Evolutionary conservation across 148 eudicot species (phyloP).

Genomic region (Selenicereus undatus): DNA sequence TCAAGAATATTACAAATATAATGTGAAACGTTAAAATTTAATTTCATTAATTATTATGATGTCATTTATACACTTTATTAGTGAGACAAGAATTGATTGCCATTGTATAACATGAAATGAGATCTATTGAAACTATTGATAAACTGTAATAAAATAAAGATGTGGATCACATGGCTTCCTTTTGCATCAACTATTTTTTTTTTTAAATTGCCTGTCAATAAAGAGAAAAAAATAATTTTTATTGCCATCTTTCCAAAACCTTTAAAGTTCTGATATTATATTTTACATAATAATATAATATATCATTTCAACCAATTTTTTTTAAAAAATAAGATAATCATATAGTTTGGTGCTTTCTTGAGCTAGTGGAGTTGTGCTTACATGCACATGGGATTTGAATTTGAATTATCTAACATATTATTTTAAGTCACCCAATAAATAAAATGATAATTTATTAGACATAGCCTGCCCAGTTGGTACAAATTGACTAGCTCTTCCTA

Average conservation of each 20-base stretch:
- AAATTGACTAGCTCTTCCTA: not conserved
- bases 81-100: too few relatives aligned
- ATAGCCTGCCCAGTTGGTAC: not conserved
- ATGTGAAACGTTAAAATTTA: too few relatives aligned
- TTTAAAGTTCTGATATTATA: too few relatives aligned
- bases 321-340: not conserved
- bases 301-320: not conserved
- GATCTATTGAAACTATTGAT: not conserved
- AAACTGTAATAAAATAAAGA: too few relatives aligned
- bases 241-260: too few relatives aligned
- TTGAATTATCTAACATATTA: slow-evolving; percentile 8
- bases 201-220: too few relatives aligned
- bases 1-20: too few relatives aligned
- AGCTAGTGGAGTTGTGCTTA: slow-evolving; percentile 16
- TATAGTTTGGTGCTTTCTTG: not conserved
- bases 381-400: slow-evolving; percentile 13
- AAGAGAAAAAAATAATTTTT: too few relatives aligned
- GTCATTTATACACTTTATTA: too few relatives aligned
- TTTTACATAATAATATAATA: too few relatives aligned
- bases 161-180: not conserved
- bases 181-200: too few relatives aligned
- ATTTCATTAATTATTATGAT: too few relatives aligned
- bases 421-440: slow-evolving; percentile 4
- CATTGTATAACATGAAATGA: not conserved
- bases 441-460: not conserved